Evolutionary conservation across 306 rosid genomes (phyloP), one percentile per base, ranked within the genome.

Genomic region (Gastrolobium villosum): DNA sequence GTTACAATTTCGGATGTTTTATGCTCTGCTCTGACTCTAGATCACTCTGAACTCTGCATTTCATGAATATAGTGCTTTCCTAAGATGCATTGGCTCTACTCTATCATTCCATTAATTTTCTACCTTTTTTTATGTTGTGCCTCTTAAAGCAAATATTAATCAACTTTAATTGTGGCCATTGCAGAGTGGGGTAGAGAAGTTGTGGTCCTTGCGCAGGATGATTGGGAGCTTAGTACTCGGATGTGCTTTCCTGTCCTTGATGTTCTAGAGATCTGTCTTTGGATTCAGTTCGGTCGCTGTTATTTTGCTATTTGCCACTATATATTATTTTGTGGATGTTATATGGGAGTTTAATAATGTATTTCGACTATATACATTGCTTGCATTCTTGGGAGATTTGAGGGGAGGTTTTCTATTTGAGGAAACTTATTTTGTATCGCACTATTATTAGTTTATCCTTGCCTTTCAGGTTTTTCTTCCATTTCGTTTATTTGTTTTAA

Each of bases 161-260:
- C n/a, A 61, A 60, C 5, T 80, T 54, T 41, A 5, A 6, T 5
- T 59, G 70, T 66, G 76, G 65, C 14, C 53, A 67, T 66, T 84
- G 85, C 94, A 94, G 98, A 92, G 94, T 74, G 98, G 98, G 74
- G 94, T 44, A 10, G 93, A 81, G 85, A 94, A 82, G 83, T 55
- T 85, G 87, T 62, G 85, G 83, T 80, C 89, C 1, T 11, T 82
- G 82, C 79, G 79, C 69, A 88, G 78, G 88, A 82, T 87, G 93
- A 84, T 75, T 44, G 90, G 86, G 66, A 86, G 96, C 87, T 73
- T 85, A 70, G 44, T 72, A 57, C 64, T 90, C 10, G 98, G 89
- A 74, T 85, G 72, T 64, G 91, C 77, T 45, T 62, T 89, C 41
- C 67, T 91, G 13, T 78, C 79, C 44, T 64, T 89, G 81, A 32